Evolutionary conservation across 2,329 filamentous ascomycete species (phyloP).

Genomic region (Stagonosporopsis cucurbitacearum): DNA sequence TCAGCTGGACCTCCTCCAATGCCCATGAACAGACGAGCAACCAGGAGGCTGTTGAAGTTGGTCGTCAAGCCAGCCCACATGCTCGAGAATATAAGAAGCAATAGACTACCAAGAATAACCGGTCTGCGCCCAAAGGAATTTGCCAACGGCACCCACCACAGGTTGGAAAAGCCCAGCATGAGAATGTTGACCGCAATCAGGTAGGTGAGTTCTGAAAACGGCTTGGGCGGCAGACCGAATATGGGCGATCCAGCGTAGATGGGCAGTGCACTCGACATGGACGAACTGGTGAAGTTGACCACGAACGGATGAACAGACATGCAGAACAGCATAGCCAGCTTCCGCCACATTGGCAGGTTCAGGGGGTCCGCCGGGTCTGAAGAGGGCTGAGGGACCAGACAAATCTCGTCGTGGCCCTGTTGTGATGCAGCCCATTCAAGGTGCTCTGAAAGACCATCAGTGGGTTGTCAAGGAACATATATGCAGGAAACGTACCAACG

Average conservation of each 20-base stretch:
- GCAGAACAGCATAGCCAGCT: conserved; percentile 42
- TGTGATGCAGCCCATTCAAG: conserved; percentile 41
- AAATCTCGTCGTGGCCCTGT: conserved; percentile 43
- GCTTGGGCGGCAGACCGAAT: conserved; percentile 38
- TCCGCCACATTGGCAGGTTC: conserved; percentile 49
- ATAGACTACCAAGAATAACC: conserved; percentile 45
- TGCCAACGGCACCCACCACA: conserved; percentile 52
- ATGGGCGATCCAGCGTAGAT: conserved; percentile 43
- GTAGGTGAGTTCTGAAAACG: conserved; percentile 44
- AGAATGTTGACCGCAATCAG: conserved; percentile 50
- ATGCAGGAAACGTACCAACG: conserved; percentile 40
- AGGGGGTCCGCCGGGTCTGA: conserved; percentile 50
- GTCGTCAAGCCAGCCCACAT: conserved; percentile 52
- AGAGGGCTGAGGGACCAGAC: conserved; percentile 50
- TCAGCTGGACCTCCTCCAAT: conserved; percentile 48
- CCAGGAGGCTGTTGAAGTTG: conserved; percentile 46
- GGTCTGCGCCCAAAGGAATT: conserved; percentile 52
- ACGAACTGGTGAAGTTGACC: conserved; percentile 48
- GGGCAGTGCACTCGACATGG: conserved; percentile 46
- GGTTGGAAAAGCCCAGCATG: conserved; percentile 48
- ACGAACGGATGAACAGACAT: conserved; percentile 50
- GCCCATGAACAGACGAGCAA: conserved; percentile 49
- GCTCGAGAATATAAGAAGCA: conserved; percentile 44
- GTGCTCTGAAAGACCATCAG: conserved; percentile 34
- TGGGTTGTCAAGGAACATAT: not conserved